Percentiles rank a stretch among this genome's conserved stretches.
Evolutionary conservation across 2,329 filamentous ascomycete genomes (phyloP).

Genomic region (Aspergillus luchuensis): DNA sequence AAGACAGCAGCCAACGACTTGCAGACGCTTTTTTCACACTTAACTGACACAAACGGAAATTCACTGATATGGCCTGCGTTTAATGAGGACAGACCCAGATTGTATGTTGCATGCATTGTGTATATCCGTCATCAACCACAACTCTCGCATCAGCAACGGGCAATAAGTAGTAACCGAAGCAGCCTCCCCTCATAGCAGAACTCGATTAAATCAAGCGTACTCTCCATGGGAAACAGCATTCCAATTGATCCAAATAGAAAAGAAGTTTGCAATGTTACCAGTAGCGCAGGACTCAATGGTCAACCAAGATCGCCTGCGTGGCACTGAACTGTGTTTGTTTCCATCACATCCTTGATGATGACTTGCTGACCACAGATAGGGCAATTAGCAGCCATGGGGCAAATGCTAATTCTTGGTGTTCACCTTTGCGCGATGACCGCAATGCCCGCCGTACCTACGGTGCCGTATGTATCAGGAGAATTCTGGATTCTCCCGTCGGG

Average conservation of each 20-base stretch:
- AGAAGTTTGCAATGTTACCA: no score
- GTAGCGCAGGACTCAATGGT: not conserved
- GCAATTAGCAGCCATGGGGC: not conserved
- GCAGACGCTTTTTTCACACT: not conserved
- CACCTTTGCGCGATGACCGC: not conserved
- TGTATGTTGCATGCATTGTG: not conserved
- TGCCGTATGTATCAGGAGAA: not conserved
- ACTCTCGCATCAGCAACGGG: not conserved
- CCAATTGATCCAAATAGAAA: no score
- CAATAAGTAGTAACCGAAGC: not conserved
- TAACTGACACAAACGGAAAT: not conserved
- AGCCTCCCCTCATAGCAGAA: not conserved
- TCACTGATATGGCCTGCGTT: not conserved
- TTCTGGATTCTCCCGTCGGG: not conserved
- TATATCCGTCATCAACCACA: not conserved
- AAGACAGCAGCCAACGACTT: not conserved
- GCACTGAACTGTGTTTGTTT: not conserved
- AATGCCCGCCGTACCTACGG: not conserved
- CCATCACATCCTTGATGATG: not conserved
- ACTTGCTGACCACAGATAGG: not conserved
- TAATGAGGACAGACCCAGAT: not conserved
- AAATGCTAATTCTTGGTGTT: not conserved
- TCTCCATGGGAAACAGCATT: no score
- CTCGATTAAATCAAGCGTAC: not conserved
- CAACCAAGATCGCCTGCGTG: not conserved